Percentiles rank a stretch among this genome's conserved stretches.
Evolutionary conservation across 1,284 basidiomycete genomes (phyloP).

Genomic region (Athelia sp.): DNA sequence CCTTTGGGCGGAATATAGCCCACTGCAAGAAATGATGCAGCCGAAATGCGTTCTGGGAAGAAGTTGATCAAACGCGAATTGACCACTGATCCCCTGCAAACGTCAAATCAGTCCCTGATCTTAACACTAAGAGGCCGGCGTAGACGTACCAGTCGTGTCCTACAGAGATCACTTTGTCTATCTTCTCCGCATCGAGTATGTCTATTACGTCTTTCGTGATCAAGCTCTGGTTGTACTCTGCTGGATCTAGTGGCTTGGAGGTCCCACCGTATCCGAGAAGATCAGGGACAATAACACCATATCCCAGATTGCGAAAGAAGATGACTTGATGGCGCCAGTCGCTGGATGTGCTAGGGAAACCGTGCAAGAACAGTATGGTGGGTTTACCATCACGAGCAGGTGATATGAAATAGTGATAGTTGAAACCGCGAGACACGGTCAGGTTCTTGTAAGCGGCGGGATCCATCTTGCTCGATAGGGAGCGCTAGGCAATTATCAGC

Average conservation of each 20-base stretch:
- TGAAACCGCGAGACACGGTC: slow-evolving; percentile 15
- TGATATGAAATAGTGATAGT: slow-evolving; percentile 28
- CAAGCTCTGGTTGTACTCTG: slow-evolving; percentile 7
- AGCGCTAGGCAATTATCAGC: no score
- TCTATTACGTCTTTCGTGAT: slow-evolving; percentile 16
- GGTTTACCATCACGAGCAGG: slow-evolving; percentile 11
- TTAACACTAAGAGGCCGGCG: neutral
- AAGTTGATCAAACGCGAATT: slow-evolving; percentile 18
- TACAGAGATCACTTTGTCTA: slow-evolving; percentile 18
- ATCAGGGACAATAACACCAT: slow-evolving; percentile 15
- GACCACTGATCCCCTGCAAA: slow-evolving; percentile 16
- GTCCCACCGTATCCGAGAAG: slow-evolving; percentile 19
- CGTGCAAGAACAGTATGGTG: slow-evolving; percentile 24
- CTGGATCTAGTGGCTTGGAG: slow-evolving; percentile 11
- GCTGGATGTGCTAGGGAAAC: slow-evolving; percentile 21
- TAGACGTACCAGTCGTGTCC: slow-evolving; percentile 25
- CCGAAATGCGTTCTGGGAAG: slow-evolving; percentile 17
- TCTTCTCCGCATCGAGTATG: slow-evolving; percentile 21
- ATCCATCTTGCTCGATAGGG: no score
- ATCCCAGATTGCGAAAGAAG: slow-evolving; percentile 16
- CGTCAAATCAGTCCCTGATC: slow-evolving; percentile 9
- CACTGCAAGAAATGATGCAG: slow-evolving; percentile 17
- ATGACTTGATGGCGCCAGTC: slow-evolving; percentile 25
- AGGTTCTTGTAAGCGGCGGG: neutral
- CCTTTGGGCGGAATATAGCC: slow-evolving; percentile 10